These are phyloP conservation scores for Penicillium psychrofluorescens DNA, from an alignment of 495 filamentous ascomycete species.

Conservation along the genomic window DNA sequence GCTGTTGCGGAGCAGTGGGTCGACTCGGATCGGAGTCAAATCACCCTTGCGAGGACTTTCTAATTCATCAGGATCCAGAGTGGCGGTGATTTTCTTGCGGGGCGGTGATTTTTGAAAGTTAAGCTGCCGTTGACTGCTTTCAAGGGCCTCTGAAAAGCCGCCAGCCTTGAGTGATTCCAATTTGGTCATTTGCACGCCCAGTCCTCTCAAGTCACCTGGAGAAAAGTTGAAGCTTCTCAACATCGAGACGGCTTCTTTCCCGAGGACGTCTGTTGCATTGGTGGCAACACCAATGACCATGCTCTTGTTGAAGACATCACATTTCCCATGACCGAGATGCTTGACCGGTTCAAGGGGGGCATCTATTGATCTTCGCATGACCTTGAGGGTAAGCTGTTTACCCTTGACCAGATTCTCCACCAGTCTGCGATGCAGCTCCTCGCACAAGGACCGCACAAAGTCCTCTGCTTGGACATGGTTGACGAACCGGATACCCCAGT, in stretches of 20 bases:
- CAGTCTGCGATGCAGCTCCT: constrained; percentile 73
- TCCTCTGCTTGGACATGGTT: constrained; percentile 85
- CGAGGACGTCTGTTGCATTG: constrained; percentile 59
- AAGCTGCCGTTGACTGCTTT: constrained; percentile 59
- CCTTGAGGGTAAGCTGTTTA: constrained; percentile 81
- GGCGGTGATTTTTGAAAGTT: constrained; percentile 45
- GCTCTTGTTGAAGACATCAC: constrained; percentile 88
- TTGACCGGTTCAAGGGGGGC: constrained; percentile 90
- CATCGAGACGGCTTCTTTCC: constrained; percentile 75
- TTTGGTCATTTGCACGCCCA: constrained; percentile 89
- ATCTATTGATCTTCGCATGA: constrained; percentile 79
- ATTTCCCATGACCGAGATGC: constrained; percentile 91
- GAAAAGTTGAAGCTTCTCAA: constrained; percentile 75
- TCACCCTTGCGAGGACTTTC: constrained; percentile 64
- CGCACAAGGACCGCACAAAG: constrained; percentile 74
- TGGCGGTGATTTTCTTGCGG: constrained; percentile 16
- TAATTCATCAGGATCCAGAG: constrained; percentile 45
- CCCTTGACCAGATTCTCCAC: constrained; percentile 79
- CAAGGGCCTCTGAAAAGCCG: constrained; percentile 19
- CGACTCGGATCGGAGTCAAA: constrained; percentile 36
- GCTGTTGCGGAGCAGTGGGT: constrained; percentile 42
- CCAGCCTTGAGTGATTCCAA: constrained; percentile 66
- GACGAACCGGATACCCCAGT: constrained; percentile 94
- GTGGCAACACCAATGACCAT: constrained; percentile 74
- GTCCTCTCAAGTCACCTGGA: constrained; percentile 80